Base-by-base conservation (phyloP, 257 asterid genomes). In the Leonotis leonurus region DNA sequence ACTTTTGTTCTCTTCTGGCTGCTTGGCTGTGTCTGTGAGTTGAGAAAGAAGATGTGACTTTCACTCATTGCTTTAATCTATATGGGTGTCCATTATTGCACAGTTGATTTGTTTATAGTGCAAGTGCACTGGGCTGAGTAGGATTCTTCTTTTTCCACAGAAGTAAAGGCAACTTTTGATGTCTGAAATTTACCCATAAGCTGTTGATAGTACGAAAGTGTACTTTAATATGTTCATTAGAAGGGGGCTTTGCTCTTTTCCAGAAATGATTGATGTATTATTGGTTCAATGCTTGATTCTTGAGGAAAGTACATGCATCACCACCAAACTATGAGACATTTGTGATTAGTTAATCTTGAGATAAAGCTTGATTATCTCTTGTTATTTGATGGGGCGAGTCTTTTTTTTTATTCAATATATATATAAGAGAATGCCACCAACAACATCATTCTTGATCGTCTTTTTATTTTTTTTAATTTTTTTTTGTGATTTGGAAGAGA, bases 141-240 rank as follows among this genome's bases (percentile, higher is more conserved):
- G 58, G 61, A 36, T 59, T 62, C 48, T 60, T 62, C 59, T 56
- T 43, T 41, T 74, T 54, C 14, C 56, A 55, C 59, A 67, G 22
- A 44, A 57, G 50, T 21, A n/a, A 61, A 75, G 44, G 39, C 41
- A 35, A 43, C 16, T 50, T 26, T 62, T 37, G 36, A 22, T 37
- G 36, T 41, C 53, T 50, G 59, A 56, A 48, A 49, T 67, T 26
- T 30, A 5, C 5, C 69, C 56, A 39, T n/a, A 39, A 39, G 45
- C 7, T 39, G 45, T 62, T 72, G 54, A 62, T 57, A 58, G 75
- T 69, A 56, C 77, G 20, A 32, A 46, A 56, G 22, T 64, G 76
- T 77, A 77, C 76, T 64, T 56, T n/a, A 44, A 45, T 40, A 9
- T 70, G 61, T 50, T 67, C 48, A 43, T 66, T 70, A 68, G 74